phyloP scores from a whole-genome alignment of 1,284 basidiomycete species.

The Schizophyllum amplum region DNA sequence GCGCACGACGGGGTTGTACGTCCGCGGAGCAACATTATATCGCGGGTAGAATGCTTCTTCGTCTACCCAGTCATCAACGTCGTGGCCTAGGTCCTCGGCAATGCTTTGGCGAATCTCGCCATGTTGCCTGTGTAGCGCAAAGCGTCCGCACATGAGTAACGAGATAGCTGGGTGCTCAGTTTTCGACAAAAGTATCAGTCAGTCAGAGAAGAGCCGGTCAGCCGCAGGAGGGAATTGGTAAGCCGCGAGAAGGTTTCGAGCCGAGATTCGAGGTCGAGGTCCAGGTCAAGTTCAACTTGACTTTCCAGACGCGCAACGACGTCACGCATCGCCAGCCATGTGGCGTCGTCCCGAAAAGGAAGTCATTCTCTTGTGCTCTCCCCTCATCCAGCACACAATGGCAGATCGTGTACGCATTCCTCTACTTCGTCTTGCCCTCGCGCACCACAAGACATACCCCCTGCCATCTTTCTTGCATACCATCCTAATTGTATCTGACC shows the following conservation, averaged over 20 bases:
- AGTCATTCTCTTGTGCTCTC: neutral
- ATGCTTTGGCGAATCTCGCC: slow-evolving; percentile 18
- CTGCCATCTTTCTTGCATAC: neutral
- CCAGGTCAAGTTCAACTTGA: neutral
- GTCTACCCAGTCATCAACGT: slow-evolving; percentile 55
- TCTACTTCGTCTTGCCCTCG: neutral
- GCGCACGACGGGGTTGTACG: slow-evolving; percentile 59
- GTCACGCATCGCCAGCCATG: neutral
- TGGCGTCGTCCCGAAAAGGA: neutral
- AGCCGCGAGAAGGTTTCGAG: too few relatives aligned
- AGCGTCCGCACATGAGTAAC: slow-evolving; percentile 20
- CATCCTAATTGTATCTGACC: neutral
- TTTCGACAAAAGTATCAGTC: too few relatives aligned
- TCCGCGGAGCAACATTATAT: slow-evolving; percentile 67
- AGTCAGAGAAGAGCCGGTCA: too few relatives aligned
- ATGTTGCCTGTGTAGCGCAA: slow-evolving; percentile 10
- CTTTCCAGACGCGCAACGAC: neutral
- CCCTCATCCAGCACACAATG: neutral
- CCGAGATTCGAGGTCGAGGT: neutral
- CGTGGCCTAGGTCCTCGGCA: slow-evolving; percentile 36
- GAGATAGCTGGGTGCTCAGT: too few relatives aligned
- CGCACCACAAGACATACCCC: neutral
- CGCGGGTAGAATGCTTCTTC: slow-evolving; percentile 51
- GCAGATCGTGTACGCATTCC: neutral
- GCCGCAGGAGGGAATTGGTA: too few relatives aligned